Evolutionary conservation across 805 yeast species (phyloP).

Genomic region (Debaryomyces maramus): DNA sequence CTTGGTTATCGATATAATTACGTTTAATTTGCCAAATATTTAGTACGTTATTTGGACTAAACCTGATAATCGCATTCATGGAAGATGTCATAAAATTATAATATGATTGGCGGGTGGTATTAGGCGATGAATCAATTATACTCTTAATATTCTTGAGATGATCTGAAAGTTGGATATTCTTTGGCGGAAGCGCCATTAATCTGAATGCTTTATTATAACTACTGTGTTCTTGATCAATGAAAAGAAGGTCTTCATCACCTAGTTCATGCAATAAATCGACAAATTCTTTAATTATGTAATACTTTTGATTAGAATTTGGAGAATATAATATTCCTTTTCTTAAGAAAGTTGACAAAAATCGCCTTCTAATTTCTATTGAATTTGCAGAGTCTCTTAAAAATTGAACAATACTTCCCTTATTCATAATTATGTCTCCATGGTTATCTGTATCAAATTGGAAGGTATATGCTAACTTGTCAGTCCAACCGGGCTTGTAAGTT

Average conservation of each 20-base stretch:
- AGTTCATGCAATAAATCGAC: conserved; percentile 14
- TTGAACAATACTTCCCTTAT: conserved; percentile 11
- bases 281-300: conserved; percentile 15
- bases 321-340: conserved; percentile 20
- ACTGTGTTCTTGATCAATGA: conserved; percentile 14
- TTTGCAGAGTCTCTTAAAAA: conserved; percentile 14
- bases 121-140: conserved; percentile 3
- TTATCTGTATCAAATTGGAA: conserved; percentile 18
- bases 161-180: conserved; percentile 6
- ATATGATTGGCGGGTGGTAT: conserved; percentile 3
- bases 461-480: conserved; percentile 24
- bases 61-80: conserved; percentile 13
- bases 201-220: conserved; percentile 20
- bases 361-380: conserved; percentile 19
- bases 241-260: conserved; percentile 22
- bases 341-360: conserved; percentile 16
- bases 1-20: conserved; percentile 5
- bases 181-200: conserved; percentile 16
- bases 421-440: conserved; percentile 10
- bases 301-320: conserved; percentile 11
- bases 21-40: conserved; percentile 23
- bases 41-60: conserved; percentile 16
- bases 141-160: conserved; percentile 11
- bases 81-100: conserved; percentile 18
- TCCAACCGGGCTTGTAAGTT: conserved; percentile 15